These are phyloP conservation scores for Prunella vulgaris DNA, from an alignment of 257 asterid species.

Conservation along the genomic window DNA sequence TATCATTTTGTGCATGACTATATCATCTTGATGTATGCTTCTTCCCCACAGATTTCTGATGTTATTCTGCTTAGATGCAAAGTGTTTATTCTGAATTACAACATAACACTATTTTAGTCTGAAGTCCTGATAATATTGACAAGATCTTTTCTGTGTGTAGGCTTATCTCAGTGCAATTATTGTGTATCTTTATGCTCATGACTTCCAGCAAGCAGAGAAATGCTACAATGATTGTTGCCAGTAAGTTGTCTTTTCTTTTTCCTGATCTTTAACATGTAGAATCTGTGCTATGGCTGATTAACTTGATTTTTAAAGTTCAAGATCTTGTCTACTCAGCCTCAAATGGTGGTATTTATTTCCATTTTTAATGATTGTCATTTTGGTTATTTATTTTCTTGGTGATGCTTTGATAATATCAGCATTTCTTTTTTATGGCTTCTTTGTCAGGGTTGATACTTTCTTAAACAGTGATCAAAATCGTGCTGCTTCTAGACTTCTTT, in stretches of 20 bases:
- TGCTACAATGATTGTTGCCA: conserved; percentile 96
- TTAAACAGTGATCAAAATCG: conserved; percentile 87
- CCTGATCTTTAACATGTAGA: background rate
- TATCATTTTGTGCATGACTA: conserved; percentile 79
- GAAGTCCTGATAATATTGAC: conserved; percentile 12
- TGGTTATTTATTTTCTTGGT: background rate
- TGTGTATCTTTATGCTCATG: conserved; percentile 88
- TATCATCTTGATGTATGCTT: conserved; percentile 1
- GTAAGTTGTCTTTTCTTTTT: conserved; percentile 46
- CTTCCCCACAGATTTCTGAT: background rate
- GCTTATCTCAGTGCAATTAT: conserved; percentile 97
- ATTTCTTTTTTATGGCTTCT: conserved; percentile 18
- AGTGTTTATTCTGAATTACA: background rate
- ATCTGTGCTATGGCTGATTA: background rate
- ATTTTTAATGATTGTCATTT: background rate
- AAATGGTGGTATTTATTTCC: background rate
- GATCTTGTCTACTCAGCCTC: background rate
- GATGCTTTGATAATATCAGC: background rate
- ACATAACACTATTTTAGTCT: background rate
- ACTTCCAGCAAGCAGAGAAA: conserved; percentile 92
- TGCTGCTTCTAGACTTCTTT: conserved; percentile 73
- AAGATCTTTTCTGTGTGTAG: conserved; percentile 40
- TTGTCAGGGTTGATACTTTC: conserved; percentile 76
- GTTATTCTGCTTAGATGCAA: background rate
- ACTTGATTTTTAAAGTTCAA: background rate